phyloP scores from a whole-genome alignment of 257 asterid species.

The Lycium barbarum region DNA sequence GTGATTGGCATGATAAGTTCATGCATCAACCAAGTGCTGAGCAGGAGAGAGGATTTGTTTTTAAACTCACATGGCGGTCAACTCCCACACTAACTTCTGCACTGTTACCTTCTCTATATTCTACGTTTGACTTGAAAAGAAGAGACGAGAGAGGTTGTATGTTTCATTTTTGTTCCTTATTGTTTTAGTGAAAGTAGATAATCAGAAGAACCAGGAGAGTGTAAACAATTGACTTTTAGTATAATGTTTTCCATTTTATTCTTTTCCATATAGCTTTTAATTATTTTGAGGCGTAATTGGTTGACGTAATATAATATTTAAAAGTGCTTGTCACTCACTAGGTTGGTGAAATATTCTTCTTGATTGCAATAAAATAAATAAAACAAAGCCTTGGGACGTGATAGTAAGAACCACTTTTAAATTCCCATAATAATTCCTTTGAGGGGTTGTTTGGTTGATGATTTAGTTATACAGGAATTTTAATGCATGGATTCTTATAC shows the following conservation, averaged over 20 bases:
- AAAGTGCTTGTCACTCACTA: neutral
- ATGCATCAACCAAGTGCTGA: neutral
- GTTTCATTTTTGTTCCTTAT: neutral
- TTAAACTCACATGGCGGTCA: neutral
- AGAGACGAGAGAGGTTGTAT: neutral
- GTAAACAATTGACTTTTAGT: neutral
- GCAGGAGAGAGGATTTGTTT: neutral
- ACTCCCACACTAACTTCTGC: neutral
- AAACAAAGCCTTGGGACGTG: neutral
- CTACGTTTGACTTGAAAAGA: neutral
- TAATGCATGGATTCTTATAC: neutral
- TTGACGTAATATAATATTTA: neutral
- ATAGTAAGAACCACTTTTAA: neutral
- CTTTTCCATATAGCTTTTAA: neutral
- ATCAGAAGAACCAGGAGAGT: neutral
- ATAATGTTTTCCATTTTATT: neutral
- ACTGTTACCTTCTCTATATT: conserved; percentile 6
- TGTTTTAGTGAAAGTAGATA: neutral
- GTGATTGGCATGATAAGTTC: neutral
- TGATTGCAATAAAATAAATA: neutral
- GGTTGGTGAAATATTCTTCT: neutral
- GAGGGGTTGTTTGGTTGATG: neutral
- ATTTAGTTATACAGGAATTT: neutral
- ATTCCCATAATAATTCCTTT: neutral
- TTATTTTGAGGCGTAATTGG: neutral